Evolutionary conservation across 352 stramenopile genomes (phyloP).

Genomic region (Globisporangium nodosum): DNA sequence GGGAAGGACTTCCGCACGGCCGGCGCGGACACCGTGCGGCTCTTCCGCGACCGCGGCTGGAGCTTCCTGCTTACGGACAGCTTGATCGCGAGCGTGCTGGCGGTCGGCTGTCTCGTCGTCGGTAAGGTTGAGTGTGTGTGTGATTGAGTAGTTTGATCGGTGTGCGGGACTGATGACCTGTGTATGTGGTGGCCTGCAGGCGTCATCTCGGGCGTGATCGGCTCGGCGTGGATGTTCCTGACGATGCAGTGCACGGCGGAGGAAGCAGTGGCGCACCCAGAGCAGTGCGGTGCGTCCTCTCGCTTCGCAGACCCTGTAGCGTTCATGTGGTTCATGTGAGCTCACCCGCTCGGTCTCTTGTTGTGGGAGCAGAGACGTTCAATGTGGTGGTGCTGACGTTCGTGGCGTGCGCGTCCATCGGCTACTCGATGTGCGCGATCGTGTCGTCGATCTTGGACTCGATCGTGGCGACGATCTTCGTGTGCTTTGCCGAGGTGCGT

Average conservation of each 20-base stretch:
- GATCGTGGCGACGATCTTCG: slow-evolving; percentile 82
- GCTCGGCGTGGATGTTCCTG: slow-evolving; percentile 65
- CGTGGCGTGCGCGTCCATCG: slow-evolving; percentile 58
- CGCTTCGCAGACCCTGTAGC: background rate
- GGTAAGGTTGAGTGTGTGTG: slow-evolving; percentile 28
- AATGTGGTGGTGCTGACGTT: slow-evolving; percentile 80
- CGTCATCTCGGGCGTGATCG: slow-evolving; percentile 63
- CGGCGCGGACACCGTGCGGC: slow-evolving; percentile 67
- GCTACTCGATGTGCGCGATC: slow-evolving; percentile 83
- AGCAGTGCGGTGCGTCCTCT: slow-evolving; percentile 55
- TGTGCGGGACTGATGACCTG: background rate
- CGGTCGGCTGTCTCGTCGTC: slow-evolving; percentile 68
- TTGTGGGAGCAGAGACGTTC: slow-evolving; percentile 57
- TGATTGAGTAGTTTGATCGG: background rate
- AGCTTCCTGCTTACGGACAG: slow-evolving; percentile 74
- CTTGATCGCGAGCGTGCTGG: slow-evolving; percentile 72
- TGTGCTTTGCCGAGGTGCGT: slow-evolving; percentile 83
- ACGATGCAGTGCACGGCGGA: slow-evolving; percentile 56
- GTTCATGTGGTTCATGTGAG: background rate
- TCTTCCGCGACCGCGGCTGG: slow-evolving; percentile 81
- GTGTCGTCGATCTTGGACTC: slow-evolving; percentile 81
- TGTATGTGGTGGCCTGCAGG: slow-evolving; percentile 20
- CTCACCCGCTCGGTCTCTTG: background rate
- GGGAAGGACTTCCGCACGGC: slow-evolving; percentile 75
- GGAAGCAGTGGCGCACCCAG: slow-evolving; percentile 29